Evolutionary conservation across 2,329 filamentous ascomycete species (phyloP), one percentile per base, ranked within the genome.

Genomic region (Epichloe coenophiala): DNA sequence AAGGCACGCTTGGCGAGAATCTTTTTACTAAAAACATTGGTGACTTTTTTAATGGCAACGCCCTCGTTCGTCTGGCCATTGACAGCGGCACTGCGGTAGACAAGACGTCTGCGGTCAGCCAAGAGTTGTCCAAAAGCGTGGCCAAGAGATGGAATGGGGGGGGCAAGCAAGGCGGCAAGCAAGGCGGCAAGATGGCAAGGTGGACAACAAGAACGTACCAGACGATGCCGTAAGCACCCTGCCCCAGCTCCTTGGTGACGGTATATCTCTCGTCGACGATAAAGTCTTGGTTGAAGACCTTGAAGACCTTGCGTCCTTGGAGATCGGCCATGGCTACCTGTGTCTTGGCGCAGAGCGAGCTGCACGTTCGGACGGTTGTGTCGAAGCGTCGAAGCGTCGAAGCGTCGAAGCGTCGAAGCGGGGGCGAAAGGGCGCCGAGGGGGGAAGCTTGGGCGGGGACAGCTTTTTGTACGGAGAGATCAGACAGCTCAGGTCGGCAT

Each of bases 1-100:
- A 98, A 71, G 47, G 93, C 93, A 64, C 93, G 87, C 82, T 98
- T 98, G 62, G 93, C 93, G 59, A 98, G 78, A 60, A 98, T 98
- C 81, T 97, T 97, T 21, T 98, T 98, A 79, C 89, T 96, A 72
- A 98, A 98, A 62, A 98, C 91, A 86, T 98, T 98, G 74, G 93
- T 98, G 67, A 98, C 88, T 73, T 98, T 98, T 73, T 98, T 98
- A 76, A 98, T 93, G 62, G 93, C 93, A 56, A 98, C 90, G 40
- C 91, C 90, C 67, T 98, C 93, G 63, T 82, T 84, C 35, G 86
- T 94, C 68, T 89, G 82, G 65, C 82, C 84, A 76, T 97, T 96
- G 58, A 88, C 87, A 51, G 93, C 93, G 54, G 93, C 91, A 70
- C 90, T 95, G 66, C 36, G 50, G 45, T 37, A 47, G n/a, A 43